Evolutionary conservation across 192 early-diverging fungal genomes (phyloP), one percentile per base, ranked within the genome.

Genomic region (Coemansia furcata): DNA sequence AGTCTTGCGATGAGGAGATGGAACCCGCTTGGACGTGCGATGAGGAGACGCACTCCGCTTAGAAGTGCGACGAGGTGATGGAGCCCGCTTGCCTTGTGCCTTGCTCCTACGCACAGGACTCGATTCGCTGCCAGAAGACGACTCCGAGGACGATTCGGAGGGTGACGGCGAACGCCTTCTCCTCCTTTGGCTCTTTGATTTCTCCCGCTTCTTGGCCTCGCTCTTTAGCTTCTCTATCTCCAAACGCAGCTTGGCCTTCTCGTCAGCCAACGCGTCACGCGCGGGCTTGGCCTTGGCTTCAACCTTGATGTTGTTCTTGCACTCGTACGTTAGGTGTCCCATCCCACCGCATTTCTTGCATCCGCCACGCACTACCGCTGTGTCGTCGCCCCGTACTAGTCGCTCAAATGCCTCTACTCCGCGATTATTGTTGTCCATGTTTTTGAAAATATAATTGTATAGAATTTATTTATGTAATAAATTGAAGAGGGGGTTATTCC

Each of bases 321-420:
- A 84, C 29, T 84, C 82, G 61, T 72, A 80, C 6, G 82, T 84
- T 15, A 84, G 72, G 40, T 84, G 82, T 10, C 82, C 82, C 47
- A 77, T 67, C 12, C 82, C 72, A 11, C 77, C 77, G 67, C 82
- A 84, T 38, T 80, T 84, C 32, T 74, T 76, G 65, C 82, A 84
- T n/a, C 74, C 62, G 4, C 82, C 77, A 15, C 74, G 82, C 1
- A 74, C 50, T 2, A 47, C 62, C 6, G 60, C 59, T 1, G 61
- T 37, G 39, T 79, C 71, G 60, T 71, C 64, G 35, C 77, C 73
- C 15, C 54, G 58, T 10, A 72, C 77, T 17, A 84, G 77, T n/a
- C 82, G 71, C 47, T 84, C 82, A 62, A 72, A 84, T 11, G 82
- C 82, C 37, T 78, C 68, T 15, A 84, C 46, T 10, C 82, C 82